phyloP scores from a whole-genome alignment of 228 moss, liverwort and hornwort species.

The Sphagnum magellanicum region DNA sequence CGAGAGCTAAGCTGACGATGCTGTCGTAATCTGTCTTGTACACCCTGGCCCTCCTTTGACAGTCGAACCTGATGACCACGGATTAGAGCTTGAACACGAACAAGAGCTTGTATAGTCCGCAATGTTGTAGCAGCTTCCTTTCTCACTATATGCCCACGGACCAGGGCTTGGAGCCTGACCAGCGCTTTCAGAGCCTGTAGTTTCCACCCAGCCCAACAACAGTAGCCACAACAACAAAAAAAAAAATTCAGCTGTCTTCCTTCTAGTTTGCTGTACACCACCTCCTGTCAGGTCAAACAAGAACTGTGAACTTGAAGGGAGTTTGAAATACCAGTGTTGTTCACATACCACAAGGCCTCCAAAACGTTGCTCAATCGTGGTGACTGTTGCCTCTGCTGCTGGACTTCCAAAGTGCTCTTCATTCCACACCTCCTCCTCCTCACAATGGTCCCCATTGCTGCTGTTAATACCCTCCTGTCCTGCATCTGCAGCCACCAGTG shows the following conservation, averaged over 20 bases:
- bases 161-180: conserved; percentile 87
- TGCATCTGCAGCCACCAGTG: conserved; percentile 4
- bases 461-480: conserved; percentile 8
- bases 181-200: conserved; percentile 81
- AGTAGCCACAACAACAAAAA: neutral
- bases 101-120: conserved; percentile 96
- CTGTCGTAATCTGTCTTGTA: conserved; percentile 83
- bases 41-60: conserved; percentile 99
- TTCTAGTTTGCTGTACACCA: neutral
- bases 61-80: conserved; percentile 93
- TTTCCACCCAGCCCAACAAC: conserved; percentile 7
- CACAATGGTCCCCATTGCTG: conserved; percentile 12
- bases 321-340: neutral
- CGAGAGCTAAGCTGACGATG: conserved; percentile 55
- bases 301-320: neutral
- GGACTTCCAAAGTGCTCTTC: conserved; percentile 54
- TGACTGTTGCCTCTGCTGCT: conserved; percentile 69
- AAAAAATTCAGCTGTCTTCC: no score
- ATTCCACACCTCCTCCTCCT: conserved; percentile 17
- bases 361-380: conserved; percentile 83
- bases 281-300: neutral
- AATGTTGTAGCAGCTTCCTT: conserved; percentile 91
- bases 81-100: conserved; percentile 91
- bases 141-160: conserved; percentile 90
- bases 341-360: conserved; percentile 76